Evolutionary conservation across 176 grass and related monocot species (phyloP), one percentile per base, ranked within the genome.

Genomic region (Oryza longistaminata): DNA sequence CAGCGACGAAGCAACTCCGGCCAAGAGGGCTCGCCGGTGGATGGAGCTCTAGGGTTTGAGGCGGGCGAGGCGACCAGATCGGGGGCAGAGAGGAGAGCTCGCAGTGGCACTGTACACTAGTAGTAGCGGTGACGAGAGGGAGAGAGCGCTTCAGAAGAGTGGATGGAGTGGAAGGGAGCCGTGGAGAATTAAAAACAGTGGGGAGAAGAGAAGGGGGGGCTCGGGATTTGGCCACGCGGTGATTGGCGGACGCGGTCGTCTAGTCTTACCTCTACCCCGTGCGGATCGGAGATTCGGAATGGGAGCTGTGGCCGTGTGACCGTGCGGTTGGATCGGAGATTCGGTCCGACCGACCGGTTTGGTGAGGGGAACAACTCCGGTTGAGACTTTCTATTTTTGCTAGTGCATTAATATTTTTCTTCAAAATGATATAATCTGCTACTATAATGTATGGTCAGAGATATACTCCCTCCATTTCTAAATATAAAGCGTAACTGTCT

Each of bases 31-130:
- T 44, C 48, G 6, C 21, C 55, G 55, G 55, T 60, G 19, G 62
- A 61, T 10, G 64, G n/a, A 26, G 74, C 39, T 52, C 84, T 90
- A 87, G 89, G 88, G 81, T 84, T 87, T 80, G 64, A 5, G 34
- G 34, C 34, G 34, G 4, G 34, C 4, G 68, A 42, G 76, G 75
- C 74, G 84, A 80, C 50, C 85, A 90, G 85, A 91, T 87, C 89
- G 85, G 88, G 88, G 82, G 48, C 13, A 33, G 83, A 74, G 75
- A 87, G 45, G 83, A 74, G 75, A 87, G 85, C 75, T 90, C 70
- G 81, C 85, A 64, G 85, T 65, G 81, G 49, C 74, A 83, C 74
- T 75, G 88, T 83, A 13, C 74, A 72, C 66, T 77, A 44, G 74
- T 12, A n/a, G 1, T 64, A 31, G 29, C 29, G 2, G 7, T 40